Conservation (phyloP, 805 yeast species). For the Ogataea philodendri region DNA sequence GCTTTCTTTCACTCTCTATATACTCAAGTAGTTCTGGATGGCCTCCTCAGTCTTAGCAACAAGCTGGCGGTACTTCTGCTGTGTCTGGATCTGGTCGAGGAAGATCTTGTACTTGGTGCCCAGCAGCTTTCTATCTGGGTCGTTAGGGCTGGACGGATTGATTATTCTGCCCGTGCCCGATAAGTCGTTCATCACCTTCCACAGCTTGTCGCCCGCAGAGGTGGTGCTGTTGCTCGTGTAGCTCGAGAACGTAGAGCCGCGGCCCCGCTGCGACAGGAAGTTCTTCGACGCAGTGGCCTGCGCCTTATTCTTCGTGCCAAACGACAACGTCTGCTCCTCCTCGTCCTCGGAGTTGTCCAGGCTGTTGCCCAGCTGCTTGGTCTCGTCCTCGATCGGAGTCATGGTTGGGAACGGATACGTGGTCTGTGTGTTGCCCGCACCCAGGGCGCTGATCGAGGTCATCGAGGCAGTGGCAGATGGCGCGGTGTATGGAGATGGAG, state of each 20-base stretch:
- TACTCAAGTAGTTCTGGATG: slow-evolving; percentile 29
- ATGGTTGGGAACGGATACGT: slow-evolving; percentile 51
- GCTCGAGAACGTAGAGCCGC: too few relatives aligned
- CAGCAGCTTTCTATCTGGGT: slow-evolving; percentile 69
- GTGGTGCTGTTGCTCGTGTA: slow-evolving; percentile 14
- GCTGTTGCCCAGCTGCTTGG: slow-evolving; percentile 32
- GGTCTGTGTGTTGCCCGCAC: slow-evolving; percentile 33
- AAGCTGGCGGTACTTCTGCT: slow-evolving; percentile 68
- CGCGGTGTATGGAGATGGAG: slow-evolving; percentile 73
- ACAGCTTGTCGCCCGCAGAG: slow-evolving; percentile 59
- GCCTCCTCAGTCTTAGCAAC: slow-evolving; percentile 51
- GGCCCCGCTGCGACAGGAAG: slow-evolving; percentile 33
- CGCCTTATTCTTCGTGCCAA: slow-evolving; percentile 55
- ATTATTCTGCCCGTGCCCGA: slow-evolving; percentile 84
- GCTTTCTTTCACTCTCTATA: slow-evolving; percentile 12
- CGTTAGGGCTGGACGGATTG: slow-evolving; percentile 54
- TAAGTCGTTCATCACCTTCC: slow-evolving; percentile 84
- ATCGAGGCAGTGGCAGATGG: slow-evolving; percentile 75
- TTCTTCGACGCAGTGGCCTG: slow-evolving; percentile 53
- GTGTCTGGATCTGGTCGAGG: slow-evolving; percentile 82
- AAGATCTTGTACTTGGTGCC: slow-evolving; percentile 80
- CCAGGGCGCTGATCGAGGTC: slow-evolving; percentile 54
- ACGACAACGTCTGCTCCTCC: slow-evolving; percentile 50
- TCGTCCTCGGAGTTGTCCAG: slow-evolving; percentile 33
- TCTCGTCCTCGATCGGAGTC: slow-evolving; percentile 37